A percentile compares a stretch with the other conserved stretches of the same genome.
Evolutionary conservation across 306 rosid genomes (phyloP).

Genomic region (Sicyos baderoa): DNA sequence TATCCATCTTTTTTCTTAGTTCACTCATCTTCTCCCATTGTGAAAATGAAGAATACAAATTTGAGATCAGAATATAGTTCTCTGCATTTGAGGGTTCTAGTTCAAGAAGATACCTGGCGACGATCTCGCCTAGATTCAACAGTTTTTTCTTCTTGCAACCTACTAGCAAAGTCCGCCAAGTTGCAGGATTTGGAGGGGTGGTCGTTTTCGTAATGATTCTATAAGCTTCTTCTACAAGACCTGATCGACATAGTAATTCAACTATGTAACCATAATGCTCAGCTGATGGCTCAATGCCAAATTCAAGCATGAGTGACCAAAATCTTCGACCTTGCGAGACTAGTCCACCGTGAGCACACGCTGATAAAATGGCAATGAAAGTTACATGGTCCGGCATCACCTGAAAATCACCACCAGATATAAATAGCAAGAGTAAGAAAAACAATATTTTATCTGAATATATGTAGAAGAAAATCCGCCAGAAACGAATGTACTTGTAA

Average conservation of each 20-base stretch:
- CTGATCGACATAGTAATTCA: constrained; percentile 26
- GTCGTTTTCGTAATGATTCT: constrained; percentile 14
- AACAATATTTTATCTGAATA: neutral
- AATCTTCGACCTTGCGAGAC: constrained; percentile 21
- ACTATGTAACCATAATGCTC: constrained; percentile 28
- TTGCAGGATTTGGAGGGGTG: constrained; percentile 18
- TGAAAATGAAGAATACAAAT: constrained; percentile 25
- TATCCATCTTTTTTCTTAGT: constrained; percentile 23
- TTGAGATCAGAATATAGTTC: constrained; percentile 25
- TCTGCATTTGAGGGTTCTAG: constrained; percentile 26
- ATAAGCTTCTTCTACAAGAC: constrained; percentile 20
- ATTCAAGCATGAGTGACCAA: constrained; percentile 30
- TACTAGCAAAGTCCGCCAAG: constrained; percentile 20
- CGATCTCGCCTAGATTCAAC: constrained; percentile 17
- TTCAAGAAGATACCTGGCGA: constrained; percentile 21
- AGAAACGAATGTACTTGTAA: neutral
- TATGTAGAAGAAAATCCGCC: neutral
- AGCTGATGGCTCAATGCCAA: constrained; percentile 22
- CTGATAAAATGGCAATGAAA: constrained; percentile 20
- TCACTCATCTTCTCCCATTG: constrained; percentile 30
- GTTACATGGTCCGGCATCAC: constrained; percentile 24
- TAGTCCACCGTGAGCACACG: constrained; percentile 24
- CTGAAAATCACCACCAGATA: constrained; percentile 3
- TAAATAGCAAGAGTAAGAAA: neutral
- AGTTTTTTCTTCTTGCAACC: constrained; percentile 25